Percentiles rank a stretch among this genome's conserved stretches.
These are phyloP conservation scores for Silene noctiflora DNA, from an alignment of 179 eudicot species.

Conservation along the genomic window DNA sequence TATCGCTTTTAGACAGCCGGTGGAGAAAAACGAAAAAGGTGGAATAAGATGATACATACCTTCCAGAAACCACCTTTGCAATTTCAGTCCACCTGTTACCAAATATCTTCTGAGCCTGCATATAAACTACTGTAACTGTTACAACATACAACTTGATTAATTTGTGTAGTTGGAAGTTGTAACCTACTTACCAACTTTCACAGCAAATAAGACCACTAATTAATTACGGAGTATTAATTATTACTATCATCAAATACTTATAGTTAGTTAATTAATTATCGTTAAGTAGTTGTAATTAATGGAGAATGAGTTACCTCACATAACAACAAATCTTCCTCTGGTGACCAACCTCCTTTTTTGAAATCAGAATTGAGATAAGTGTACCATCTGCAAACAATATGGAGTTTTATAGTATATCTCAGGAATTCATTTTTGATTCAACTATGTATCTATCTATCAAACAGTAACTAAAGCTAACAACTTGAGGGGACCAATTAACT, in stretches of 20 bases:
- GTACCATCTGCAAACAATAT: constrained; percentile 61
- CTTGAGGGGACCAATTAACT: constrained; percentile 20
- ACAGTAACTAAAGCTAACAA: constrained; percentile 13
- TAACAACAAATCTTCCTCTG: constrained; percentile 88
- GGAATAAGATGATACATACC: constrained; percentile 37
- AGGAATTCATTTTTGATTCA: background rate
- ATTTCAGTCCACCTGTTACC: constrained; percentile 99
- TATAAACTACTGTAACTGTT: constrained; percentile 25
- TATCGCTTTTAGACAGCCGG: too few species aligned
- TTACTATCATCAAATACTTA: background rate
- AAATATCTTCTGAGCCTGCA: constrained; percentile 90
- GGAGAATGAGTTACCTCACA: constrained; percentile 60
- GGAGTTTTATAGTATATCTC: background rate
- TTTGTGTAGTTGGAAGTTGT: background rate
- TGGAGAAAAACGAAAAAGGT: background rate
- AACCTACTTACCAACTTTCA: too few species aligned
- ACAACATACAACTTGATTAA: background rate
- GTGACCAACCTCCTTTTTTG: constrained; percentile 99
- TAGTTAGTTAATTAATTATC: too few species aligned
- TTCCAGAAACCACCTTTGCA: constrained; percentile 97
- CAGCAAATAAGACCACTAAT: too few species aligned
- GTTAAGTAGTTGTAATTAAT: too few species aligned
- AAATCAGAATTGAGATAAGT: constrained; percentile 95
- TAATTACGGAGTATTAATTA: too few species aligned
- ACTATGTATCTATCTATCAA: background rate